These are phyloP conservation scores for Colletotrichum higginsianum DNA, from an alignment of 2,329 filamentous ascomycete genomes.

Conservation along the genomic window DNA sequence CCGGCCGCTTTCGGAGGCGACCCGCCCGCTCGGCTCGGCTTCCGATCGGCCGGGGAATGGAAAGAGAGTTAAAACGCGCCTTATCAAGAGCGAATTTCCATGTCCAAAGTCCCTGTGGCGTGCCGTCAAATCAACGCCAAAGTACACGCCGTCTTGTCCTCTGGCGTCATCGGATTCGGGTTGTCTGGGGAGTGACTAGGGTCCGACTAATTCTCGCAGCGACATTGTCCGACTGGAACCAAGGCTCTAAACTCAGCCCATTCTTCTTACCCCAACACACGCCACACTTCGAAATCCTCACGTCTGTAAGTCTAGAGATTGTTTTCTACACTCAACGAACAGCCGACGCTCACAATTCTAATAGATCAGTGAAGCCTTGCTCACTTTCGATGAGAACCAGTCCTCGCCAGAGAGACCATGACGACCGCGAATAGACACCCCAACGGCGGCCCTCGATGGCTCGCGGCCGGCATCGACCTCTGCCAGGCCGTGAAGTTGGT, in stretches of 20 bases:
- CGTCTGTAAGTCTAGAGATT: not conserved
- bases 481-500: conserved; percentile 35
- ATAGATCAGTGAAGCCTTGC: not conserved
- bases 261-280: not conserved
- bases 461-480: conserved; percentile 5
- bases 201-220: not conserved
- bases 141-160: not conserved
- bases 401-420: not conserved
- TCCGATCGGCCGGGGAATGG: conserved; percentile 5
- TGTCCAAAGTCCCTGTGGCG: not conserved
- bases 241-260: not conserved
- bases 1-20: conserved; percentile 2
- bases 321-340: not conserved
- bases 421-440: conserved; percentile 12
- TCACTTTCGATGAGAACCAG: not conserved
- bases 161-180: not conserved
- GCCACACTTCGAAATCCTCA: not conserved
- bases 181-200: not conserved
- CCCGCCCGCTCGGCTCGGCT: conserved; percentile 19
- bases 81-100: conserved; percentile 5
- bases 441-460: conserved; percentile 14
- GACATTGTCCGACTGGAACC: not conserved
- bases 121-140: not conserved
- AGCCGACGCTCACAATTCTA: not conserved
- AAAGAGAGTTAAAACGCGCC: not conserved